phyloP scores from a whole-genome alignment of 129 eudicot genomes.

The Escallonia herrerae region DNA sequence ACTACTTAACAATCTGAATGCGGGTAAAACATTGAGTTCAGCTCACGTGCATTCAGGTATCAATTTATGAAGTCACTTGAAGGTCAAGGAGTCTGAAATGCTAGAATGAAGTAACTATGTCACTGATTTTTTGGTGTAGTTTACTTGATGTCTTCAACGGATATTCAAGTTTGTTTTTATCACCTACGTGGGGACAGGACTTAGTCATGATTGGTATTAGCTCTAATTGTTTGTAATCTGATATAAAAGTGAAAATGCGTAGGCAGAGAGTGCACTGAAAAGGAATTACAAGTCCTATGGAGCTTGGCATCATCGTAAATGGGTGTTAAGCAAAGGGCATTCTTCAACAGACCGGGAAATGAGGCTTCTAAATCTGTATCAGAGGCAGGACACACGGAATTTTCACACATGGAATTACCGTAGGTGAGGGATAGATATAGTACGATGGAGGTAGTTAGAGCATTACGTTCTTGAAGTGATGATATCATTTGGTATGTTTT shows the following conservation, averaged over 20 bases:
- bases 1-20: too few species aligned
- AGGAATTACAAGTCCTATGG: slow-evolving; percentile 87
- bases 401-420: slow-evolving; percentile 97
- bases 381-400: slow-evolving; percentile 75
- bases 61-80: too few species aligned
- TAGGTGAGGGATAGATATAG: slow-evolving; percentile 40
- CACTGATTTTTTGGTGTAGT: too few species aligned
- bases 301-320: slow-evolving; percentile 93
- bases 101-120: too few species aligned
- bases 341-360: slow-evolving; percentile 71
- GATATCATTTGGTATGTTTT: slow-evolving; percentile 4
- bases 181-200: neutral
- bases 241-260: slow-evolving; percentile 7
- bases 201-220: neutral
- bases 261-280: slow-evolving; percentile 81
- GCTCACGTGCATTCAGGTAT: too few species aligned
- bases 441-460: neutral
- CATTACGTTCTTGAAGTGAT: neutral
- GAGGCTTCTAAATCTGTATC: slow-evolving; percentile 56
- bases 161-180: neutral
- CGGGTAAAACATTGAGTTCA: too few species aligned
- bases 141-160: too few species aligned
- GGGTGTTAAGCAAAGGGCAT: slow-evolving; percentile 84
- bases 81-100: too few species aligned
- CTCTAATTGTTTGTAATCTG: neutral